Evolutionary conservation across 1,139 yeast genomes (phyloP).

Genomic region (Debaryomyces coudertii): DNA sequence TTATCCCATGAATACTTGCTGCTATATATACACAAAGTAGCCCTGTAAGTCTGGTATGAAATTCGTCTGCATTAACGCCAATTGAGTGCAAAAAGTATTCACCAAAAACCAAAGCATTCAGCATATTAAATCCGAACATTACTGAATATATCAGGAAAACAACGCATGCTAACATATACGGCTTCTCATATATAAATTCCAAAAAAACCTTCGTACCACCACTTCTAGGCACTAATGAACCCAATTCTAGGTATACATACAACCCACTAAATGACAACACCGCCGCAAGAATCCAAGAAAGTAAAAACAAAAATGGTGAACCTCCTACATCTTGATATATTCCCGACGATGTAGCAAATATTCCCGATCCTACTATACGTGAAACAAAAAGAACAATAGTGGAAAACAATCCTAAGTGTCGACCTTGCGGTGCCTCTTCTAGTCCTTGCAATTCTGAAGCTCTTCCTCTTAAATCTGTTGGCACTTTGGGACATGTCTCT

Average conservation of each 20-base stretch:
- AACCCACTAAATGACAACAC: constrained; percentile 66
- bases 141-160: constrained; percentile 60
- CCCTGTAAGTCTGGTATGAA: constrained; percentile 47
- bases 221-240: constrained; percentile 68
- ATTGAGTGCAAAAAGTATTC: constrained; percentile 60
- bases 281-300: constrained; percentile 66
- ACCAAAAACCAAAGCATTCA: constrained; percentile 72
- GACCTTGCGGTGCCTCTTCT: constrained; percentile 71
- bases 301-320: constrained; percentile 58
- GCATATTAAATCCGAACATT: constrained; percentile 63
- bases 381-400: constrained; percentile 66
- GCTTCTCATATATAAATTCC: constrained; percentile 64
- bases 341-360: constrained; percentile 71
- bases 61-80: constrained; percentile 44
- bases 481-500: not conserved
- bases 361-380: constrained; percentile 77
- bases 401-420: constrained; percentile 71
- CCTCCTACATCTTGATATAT: constrained; percentile 71
- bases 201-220: constrained; percentile 77
- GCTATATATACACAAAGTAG: constrained; percentile 45
- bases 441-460: constrained; percentile 31
- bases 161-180: constrained; percentile 61
- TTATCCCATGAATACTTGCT: constrained; percentile 54
- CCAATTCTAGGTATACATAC: constrained; percentile 66
- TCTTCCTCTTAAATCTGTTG: constrained; percentile 13